Base-by-base conservation (phyloP, 2,329 filamentous ascomycete genomes). In the Microdochium nivale region DNA sequence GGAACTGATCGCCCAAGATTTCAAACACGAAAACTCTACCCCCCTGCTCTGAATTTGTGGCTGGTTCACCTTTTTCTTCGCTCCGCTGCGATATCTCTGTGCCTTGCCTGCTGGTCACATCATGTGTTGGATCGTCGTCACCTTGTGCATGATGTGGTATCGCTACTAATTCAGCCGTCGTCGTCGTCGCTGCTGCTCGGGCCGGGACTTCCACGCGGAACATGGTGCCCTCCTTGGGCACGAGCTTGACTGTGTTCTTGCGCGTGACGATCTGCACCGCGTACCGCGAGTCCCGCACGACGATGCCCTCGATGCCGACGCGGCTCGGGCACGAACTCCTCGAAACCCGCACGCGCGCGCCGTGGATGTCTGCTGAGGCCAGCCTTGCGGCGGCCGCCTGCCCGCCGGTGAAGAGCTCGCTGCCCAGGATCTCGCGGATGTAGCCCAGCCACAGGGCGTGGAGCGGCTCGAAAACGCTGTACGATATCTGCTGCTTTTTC, bases 161-260 rank as follows among this genome's bases (percentile, higher is more conserved):
- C n/a, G 35, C 55, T 25, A 53, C 56, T 51, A 27, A 24, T 10
- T 49, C 24, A 2, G 11, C 46, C 56, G 4, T 25, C 19, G 25
- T 55, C 53, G 14, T 57, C 49, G 16, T 58, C 56, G 4, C 53
- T 33, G 1, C 53, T 58, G 3, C 63, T 65, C 16, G 77, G 65
- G 40, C 40, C 1, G 85, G 81, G 10, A 97, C 75, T 56, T 81
- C 77, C 57, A 97, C 82, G 21, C 83, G 79, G 61, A 99, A 97
- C 19, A 92, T 76, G 0, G 90, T 92, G 37, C 90, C 86, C 65
- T 95, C 90, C 65, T 99, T 99, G 3, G 94, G 92, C 52, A 97
- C 76, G 40, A 82, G 75, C 72, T 94, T 95, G 44, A 94, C 62
- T 58, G 78, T 73, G 68, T 91, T 78, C 58, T 76, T 77, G 61